phyloP scores from a whole-genome alignment of 1,284 basidiomycete genomes.

The Ustilago sp. region DNA sequence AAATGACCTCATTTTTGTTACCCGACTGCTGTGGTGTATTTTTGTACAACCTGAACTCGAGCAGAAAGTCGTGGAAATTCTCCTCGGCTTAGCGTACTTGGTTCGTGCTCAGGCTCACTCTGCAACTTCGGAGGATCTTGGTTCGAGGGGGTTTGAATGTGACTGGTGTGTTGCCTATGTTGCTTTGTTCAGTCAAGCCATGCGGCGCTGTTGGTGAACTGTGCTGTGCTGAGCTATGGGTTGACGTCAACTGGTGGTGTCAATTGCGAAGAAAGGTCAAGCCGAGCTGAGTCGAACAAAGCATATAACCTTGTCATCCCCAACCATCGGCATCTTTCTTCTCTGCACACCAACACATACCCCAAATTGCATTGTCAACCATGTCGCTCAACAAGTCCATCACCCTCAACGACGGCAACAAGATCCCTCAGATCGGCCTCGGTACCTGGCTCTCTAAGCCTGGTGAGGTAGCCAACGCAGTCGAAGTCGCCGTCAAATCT shows the following conservation, averaged over 20 bases:
- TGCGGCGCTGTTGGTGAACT: neutral
- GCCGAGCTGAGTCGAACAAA: neutral
- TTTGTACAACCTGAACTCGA: neutral
- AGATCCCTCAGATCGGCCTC: constrained; percentile 73
- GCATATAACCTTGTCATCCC: constrained; percentile 21
- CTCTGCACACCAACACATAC: neutral
- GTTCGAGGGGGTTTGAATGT: neutral
- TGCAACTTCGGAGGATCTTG: constrained; percentile 17
- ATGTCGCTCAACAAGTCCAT: constrained; percentile 61
- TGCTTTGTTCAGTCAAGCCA: constrained; percentile 11
- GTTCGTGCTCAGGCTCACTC: constrained; percentile 19
- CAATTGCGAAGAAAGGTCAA: neutral
- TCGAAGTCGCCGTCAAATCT: constrained; percentile 56
- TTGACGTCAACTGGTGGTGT: neutral
- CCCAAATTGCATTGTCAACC: constrained; percentile 2
- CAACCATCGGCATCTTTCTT: neutral
- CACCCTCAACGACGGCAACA: constrained; percentile 66
- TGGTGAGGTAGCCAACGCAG: constrained; percentile 80
- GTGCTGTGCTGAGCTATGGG: neutral
- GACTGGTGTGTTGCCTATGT: neutral
- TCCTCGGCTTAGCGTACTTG: neutral
- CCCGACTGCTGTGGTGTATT: neutral
- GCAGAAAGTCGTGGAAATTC: constrained; percentile 25
- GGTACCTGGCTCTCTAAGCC: constrained; percentile 85
- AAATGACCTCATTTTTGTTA: constrained; percentile 26